Conservation (phyloP, 2,329 filamentous ascomycete genomes). For the Sarocladium kiliense region DNA sequence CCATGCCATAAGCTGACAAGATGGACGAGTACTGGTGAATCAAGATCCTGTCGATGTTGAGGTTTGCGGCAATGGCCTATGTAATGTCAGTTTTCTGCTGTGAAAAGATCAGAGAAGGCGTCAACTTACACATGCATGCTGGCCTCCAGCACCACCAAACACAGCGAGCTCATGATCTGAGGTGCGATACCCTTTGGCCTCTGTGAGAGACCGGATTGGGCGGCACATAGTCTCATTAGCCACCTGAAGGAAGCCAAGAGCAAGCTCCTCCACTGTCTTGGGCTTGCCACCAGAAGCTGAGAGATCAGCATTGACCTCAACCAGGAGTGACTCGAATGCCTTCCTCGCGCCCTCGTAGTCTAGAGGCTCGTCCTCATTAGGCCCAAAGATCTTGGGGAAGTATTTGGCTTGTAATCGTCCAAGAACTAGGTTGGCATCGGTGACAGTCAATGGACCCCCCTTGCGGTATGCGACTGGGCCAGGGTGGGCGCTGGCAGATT, state of each 20-base stretch:
- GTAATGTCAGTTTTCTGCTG: no score
- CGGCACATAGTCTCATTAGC: slow-evolving; percentile 89
- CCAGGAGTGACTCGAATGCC: slow-evolving; percentile 68
- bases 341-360: slow-evolving; percentile 70
- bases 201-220: slow-evolving; percentile 83
- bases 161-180: slow-evolving; percentile 83
- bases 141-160: slow-evolving; percentile 86
- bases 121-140: slow-evolving; percentile 67
- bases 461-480: slow-evolving; percentile 89
- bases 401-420: slow-evolving; percentile 81
- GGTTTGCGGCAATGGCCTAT: slow-evolving; percentile 66
- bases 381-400: slow-evolving; percentile 93
- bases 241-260: slow-evolving; percentile 85
- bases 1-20: slow-evolving; percentile 88
- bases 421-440: slow-evolving; percentile 82
- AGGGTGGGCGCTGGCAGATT: slow-evolving; percentile 83
- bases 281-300: slow-evolving; percentile 2
- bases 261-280: slow-evolving; percentile 69
- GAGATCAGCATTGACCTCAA: slow-evolving; percentile 68
- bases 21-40: slow-evolving; percentile 85
- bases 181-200: slow-evolving; percentile 87
- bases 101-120: background rate
- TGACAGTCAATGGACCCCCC: slow-evolving; percentile 81
- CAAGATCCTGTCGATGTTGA: slow-evolving; percentile 80
- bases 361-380: slow-evolving; percentile 75